phyloP scores from a whole-genome alignment of 345 rosid genomes.

The Pistacia vera region DNA sequence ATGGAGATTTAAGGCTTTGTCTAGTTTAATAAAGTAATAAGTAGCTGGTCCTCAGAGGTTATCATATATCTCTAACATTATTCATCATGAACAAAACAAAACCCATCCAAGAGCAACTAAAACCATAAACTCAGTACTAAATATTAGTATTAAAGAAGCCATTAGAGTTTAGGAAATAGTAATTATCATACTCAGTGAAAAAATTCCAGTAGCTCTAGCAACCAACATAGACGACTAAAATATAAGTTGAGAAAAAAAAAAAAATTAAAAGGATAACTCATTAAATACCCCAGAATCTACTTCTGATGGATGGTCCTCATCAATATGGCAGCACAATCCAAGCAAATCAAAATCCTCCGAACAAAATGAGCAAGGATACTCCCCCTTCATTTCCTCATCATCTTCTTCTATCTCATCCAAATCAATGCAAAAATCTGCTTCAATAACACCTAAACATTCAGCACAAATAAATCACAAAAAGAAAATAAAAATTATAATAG shows the following conservation, averaged over 20 bases:
- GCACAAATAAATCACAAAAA: background rate
- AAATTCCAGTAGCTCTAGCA: constrained; percentile 6
- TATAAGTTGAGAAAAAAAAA: background rate
- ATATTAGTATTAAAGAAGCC: background rate
- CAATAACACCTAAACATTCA: constrained; percentile 12
- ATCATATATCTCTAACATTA: background rate
- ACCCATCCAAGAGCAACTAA: background rate
- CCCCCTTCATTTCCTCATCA: constrained; percentile 47
- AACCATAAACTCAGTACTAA: background rate
- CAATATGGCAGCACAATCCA: constrained; percentile 60
- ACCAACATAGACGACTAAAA: background rate
- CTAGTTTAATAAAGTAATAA: background rate
- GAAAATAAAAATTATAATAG: background rate
- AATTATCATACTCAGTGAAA: background rate
- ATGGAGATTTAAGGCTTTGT: constrained; percentile 1
- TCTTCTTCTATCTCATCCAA: constrained; percentile 59
- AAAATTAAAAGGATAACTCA: background rate
- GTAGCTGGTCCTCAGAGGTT: background rate
- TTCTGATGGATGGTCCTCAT: constrained; percentile 64
- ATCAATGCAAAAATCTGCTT: constrained; percentile 38
- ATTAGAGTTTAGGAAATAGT: background rate
- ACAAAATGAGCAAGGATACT: constrained; percentile 66
- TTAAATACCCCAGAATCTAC: constrained; percentile 52
- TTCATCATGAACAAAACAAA: constrained; percentile 16
- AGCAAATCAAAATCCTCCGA: constrained; percentile 60